Conservation (phyloP, 768 basidiomycete genomes). For the Russula compacta region DNA sequence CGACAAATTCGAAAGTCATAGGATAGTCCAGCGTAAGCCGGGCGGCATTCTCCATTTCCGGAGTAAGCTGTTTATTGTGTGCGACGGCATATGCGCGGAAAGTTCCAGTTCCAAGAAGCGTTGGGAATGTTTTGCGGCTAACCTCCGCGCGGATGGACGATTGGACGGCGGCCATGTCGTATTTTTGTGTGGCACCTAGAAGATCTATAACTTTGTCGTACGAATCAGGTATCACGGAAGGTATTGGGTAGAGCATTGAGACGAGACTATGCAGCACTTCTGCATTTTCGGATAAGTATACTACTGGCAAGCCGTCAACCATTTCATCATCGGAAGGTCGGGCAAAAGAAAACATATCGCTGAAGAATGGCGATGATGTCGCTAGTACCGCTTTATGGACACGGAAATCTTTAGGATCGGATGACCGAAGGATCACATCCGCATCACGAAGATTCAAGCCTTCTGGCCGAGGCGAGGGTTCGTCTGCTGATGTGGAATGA, state of each 20-base stretch:
- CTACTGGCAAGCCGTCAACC: background rate
- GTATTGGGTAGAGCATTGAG: background rate
- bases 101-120: background rate
- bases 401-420: too few species aligned
- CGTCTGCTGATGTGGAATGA: too few species aligned
- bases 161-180: background rate
- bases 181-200: background rate
- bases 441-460: too few species aligned
- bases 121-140: background rate
- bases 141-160: background rate
- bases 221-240: background rate
- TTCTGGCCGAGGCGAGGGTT: too few species aligned
- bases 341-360: too few species aligned
- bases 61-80: background rate
- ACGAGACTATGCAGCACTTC: background rate
- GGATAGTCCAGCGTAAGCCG: background rate
- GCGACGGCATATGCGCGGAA: background rate
- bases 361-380: too few species aligned
- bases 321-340: too few species aligned
- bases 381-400: too few species aligned
- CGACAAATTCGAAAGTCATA: background rate
- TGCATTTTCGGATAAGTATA: background rate
- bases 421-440: too few species aligned
- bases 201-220: background rate
- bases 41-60: background rate